Conservation (phyloP, 139 green algal genomes). For the Chlorella vulgaris region DNA sequence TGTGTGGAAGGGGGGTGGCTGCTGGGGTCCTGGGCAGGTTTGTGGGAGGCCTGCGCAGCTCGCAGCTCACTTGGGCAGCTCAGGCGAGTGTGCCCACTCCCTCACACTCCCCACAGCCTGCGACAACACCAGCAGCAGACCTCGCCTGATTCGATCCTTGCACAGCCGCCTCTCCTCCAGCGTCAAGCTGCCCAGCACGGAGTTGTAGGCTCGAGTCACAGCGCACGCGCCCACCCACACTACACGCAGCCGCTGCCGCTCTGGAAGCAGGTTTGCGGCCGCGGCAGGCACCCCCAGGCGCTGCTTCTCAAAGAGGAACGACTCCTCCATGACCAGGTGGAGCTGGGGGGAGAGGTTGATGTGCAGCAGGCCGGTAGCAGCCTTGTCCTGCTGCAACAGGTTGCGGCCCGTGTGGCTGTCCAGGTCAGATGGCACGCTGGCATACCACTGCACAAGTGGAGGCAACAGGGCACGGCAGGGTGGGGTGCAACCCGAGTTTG, state of each 20-base stretch:
- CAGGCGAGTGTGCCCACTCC: too few species aligned
- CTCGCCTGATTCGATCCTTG: conserved; percentile 77
- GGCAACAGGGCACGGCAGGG: neutral
- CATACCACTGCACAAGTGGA: conserved; percentile 63
- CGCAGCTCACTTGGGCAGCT: too few species aligned
- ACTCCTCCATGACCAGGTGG: conserved; percentile 73
- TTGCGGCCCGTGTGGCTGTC: conserved; percentile 65
- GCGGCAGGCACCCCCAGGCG: conserved; percentile 15
- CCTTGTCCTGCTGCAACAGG: conserved; percentile 70
- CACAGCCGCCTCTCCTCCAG: conserved; percentile 83
- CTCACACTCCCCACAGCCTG: too few species aligned
- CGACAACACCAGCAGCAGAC: neutral
- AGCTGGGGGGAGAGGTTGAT: conserved; percentile 86
- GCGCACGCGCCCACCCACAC: conserved; percentile 4
- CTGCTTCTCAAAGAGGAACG: conserved; percentile 1
- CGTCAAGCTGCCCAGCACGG: conserved; percentile 70
- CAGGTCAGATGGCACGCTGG: conserved; percentile 63
- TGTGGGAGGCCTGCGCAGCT: too few species aligned
- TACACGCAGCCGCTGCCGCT: conserved; percentile 8
- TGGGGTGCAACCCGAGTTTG: too few species aligned
- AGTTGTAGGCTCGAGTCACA: conserved; percentile 24
- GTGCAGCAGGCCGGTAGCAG: conserved; percentile 68
- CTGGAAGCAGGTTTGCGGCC: neutral
- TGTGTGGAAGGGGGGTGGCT: neutral
- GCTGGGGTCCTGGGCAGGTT: too few species aligned